phyloP scores from a whole-genome alignment of 2,329 filamentous ascomycete genomes.

The Pseudogymnoascus verrucosus region DNA sequence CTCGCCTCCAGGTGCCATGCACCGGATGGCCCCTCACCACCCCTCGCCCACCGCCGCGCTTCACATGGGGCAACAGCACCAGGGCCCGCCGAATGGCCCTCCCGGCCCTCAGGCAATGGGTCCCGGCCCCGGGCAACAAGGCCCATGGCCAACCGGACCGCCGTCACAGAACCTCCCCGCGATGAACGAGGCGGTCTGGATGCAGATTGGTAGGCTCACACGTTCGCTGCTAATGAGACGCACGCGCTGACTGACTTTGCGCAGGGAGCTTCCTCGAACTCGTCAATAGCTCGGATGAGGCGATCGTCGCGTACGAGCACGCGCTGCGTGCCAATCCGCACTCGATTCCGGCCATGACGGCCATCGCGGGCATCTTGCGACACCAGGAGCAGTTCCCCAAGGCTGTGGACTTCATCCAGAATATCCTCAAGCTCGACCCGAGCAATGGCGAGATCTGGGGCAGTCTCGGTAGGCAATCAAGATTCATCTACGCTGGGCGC shows the following conservation, averaged over 20 bases:
- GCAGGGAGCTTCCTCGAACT: slow-evolving; percentile 78
- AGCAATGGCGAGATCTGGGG: slow-evolving; percentile 96
- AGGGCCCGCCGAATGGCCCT: slow-evolving; percentile 25
- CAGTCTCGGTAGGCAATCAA: slow-evolving; percentile 62
- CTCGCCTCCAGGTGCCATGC: background rate
- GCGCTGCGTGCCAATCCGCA: slow-evolving; percentile 80
- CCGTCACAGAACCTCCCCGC: slow-evolving; percentile 67
- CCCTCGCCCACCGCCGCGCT: slow-evolving; percentile 49
- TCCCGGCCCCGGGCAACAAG: slow-evolving; percentile 21
- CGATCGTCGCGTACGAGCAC: slow-evolving; percentile 83
- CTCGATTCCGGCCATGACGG: slow-evolving; percentile 87
- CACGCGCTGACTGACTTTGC: slow-evolving; percentile 25
- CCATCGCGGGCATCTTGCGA: slow-evolving; percentile 83
- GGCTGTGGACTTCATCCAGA: slow-evolving; percentile 86
- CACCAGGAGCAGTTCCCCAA: slow-evolving; percentile 90
- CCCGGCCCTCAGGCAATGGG: slow-evolving; percentile 19
- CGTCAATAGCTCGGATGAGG: slow-evolving; percentile 80
- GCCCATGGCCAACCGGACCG: slow-evolving; percentile 27
- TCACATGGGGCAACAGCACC: slow-evolving; percentile 35
- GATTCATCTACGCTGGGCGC: slow-evolving; percentile 1
- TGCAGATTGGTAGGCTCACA: slow-evolving; percentile 70
- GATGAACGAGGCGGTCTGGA: slow-evolving; percentile 84
- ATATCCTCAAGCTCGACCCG: slow-evolving; percentile 80
- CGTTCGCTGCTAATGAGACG: slow-evolving; percentile 9
- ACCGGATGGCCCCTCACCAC: slow-evolving; percentile 33